Evolutionary conservation across 176 grass and related monocot species (phyloP).

Genomic region (Triticum turgidum): DNA sequence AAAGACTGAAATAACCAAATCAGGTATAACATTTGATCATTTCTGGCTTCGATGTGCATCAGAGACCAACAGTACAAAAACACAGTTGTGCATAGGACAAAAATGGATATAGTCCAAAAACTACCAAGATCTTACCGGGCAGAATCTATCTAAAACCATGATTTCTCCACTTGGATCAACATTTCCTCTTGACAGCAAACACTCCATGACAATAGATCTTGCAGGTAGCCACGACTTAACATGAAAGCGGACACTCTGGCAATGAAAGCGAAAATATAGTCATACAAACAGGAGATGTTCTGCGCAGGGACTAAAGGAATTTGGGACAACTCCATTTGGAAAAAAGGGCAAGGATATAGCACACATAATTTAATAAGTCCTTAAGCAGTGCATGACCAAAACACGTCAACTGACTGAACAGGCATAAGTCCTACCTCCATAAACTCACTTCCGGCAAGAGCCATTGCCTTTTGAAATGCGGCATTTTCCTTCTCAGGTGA

Average conservation of each 20-base stretch:
- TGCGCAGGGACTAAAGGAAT: not conserved
- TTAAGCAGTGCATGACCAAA: not conserved
- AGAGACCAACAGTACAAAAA: not conserved
- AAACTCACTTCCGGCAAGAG: conserved; percentile 88
- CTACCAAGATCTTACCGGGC: conserved; percentile 67
- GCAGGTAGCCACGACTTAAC: conserved; percentile 92
- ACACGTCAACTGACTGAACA: not conserved
- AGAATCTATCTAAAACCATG: conserved; percentile 84
- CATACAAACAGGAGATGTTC: not conserved
- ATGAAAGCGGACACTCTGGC: conserved; percentile 77
- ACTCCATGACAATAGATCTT: conserved; percentile 83
- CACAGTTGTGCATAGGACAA: not conserved
- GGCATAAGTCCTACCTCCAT: conserved; percentile 51
- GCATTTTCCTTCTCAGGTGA: conserved; percentile 91
- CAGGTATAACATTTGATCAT: not conserved
- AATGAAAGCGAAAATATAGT: conserved; percentile 27
- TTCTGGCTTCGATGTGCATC: not conserved
- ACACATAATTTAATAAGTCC: not conserved
- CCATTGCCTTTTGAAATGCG: conserved; percentile 82
- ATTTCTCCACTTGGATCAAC: conserved; percentile 94
- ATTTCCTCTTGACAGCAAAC: conserved; percentile 71
- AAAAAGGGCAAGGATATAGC: not conserved
- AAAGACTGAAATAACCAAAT: not conserved
- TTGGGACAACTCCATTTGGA: not conserved
- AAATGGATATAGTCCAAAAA: not conserved